These are phyloP conservation scores for Peronospora farinosa DNA, from an alignment of 352 stramenopile genomes.

Conservation along the genomic window DNA sequence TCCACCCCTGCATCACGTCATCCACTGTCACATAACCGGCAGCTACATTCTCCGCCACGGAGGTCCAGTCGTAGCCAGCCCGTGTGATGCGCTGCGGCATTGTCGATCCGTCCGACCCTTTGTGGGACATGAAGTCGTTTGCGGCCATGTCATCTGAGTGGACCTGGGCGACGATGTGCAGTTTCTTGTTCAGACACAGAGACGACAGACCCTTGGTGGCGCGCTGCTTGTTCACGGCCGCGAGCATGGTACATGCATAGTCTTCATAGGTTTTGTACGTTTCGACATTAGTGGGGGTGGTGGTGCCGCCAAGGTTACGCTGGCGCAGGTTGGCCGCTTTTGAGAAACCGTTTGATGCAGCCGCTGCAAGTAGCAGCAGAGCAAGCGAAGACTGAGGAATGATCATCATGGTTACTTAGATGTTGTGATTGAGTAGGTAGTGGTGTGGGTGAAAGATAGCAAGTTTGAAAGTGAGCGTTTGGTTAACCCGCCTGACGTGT, in stretches of 20 bases:
- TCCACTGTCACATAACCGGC: constrained; percentile 27
- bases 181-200: constrained; percentile 38
- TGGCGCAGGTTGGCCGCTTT: constrained; percentile 14
- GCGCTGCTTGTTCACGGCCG: constrained; percentile 41
- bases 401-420: constrained; percentile 2
- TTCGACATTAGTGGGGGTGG: constrained; percentile 12
- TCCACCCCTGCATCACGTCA: constrained; percentile 36
- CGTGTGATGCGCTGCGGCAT: constrained; percentile 33
- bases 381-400: constrained; percentile 19
- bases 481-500: too few species aligned
- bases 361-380: constrained; percentile 13
- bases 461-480: too few species aligned
- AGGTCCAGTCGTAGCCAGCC: constrained; percentile 38
- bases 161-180: constrained; percentile 15
- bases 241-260: constrained; percentile 23
- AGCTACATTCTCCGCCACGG: constrained; percentile 33
- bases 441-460: too few species aligned
- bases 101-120: constrained; percentile 31
- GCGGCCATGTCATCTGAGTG: constrained; percentile 43
- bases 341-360: constrained; percentile 8
- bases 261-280: constrained; percentile 20
- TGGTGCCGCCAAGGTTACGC: constrained; percentile 9
- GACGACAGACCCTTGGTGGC: constrained; percentile 27
- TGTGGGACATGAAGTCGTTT: constrained; percentile 46
- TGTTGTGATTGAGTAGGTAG: too few species aligned